Conservation (phyloP, 2,329 filamentous ascomycete species). For the Diaporthe vexans region DNA sequence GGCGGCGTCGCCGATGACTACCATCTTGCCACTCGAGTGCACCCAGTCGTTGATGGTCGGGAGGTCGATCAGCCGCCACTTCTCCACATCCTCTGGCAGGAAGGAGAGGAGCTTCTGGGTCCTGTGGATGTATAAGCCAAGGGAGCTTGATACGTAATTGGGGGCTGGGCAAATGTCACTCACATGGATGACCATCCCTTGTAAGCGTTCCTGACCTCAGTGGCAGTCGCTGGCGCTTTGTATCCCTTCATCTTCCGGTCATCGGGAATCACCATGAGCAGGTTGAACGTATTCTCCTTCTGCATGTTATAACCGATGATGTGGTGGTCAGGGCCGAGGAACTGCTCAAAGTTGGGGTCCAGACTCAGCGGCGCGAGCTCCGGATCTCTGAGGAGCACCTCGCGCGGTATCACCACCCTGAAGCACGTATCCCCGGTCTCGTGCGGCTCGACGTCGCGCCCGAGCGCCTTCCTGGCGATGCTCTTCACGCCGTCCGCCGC, state of each 20-base stretch:
- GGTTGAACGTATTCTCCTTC: constrained; percentile 39
- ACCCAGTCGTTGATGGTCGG: constrained; percentile 39
- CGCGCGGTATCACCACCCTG: constrained; percentile 35
- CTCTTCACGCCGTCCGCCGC: constrained; percentile 38
- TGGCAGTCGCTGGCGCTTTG: constrained; percentile 33
- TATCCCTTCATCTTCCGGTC: constrained; percentile 40
- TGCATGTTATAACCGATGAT: constrained; percentile 42
- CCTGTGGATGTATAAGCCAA: not conserved
- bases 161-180: not conserved
- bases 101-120: constrained; percentile 36
- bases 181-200: constrained; percentile 39
- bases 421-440: constrained; percentile 40
- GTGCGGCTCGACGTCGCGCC: constrained; percentile 38
- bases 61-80: constrained; percentile 39
- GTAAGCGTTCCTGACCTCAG: constrained; percentile 38
- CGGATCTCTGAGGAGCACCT: constrained; percentile 23
- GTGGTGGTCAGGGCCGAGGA: constrained; percentile 39
- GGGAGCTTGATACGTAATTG: no score
- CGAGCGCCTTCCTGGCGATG: constrained; percentile 34
- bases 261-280: constrained; percentile 41
- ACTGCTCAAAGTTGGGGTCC: constrained; percentile 41
- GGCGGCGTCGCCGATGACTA: constrained; percentile 63
- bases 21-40: constrained; percentile 50
- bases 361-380: constrained; percentile 35
- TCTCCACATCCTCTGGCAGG: constrained; percentile 38